Evolutionary conservation across 306 rosid species (phyloP).

Genomic region (Malus fusca): DNA sequence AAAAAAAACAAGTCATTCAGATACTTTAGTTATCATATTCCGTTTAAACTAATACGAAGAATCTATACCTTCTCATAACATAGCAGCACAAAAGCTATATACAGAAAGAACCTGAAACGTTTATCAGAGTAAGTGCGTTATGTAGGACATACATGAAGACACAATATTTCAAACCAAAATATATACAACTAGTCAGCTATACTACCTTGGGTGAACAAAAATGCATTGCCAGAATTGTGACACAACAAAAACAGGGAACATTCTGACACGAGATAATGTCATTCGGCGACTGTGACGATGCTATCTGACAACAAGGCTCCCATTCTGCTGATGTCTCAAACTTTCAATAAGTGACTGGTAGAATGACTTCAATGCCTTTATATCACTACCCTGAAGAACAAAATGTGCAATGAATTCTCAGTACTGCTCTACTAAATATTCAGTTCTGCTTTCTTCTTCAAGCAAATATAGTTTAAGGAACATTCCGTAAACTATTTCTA

Average conservation of each 20-base stretch:
- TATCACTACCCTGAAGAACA: conserved; percentile 61
- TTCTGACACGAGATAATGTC: conserved; percentile 11
- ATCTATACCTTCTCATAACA: conserved; percentile 36
- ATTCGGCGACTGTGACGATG: conserved; percentile 30
- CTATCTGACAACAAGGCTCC: conserved; percentile 87
- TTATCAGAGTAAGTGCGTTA: conserved; percentile 10
- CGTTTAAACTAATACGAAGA: neutral
- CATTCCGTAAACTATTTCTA: neutral
- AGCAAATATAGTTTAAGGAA: neutral
- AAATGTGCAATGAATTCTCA: conserved; percentile 13
- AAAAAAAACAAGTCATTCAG: conserved; percentile 11
- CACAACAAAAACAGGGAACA: conserved; percentile 18
- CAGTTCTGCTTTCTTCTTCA: neutral
- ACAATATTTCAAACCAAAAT: neutral
- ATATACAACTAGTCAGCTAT: conserved; percentile 1
- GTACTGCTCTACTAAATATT: neutral
- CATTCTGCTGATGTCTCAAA: conserved; percentile 75
- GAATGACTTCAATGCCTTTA: conserved; percentile 73
- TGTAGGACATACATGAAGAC: neutral
- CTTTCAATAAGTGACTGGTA: conserved; percentile 73
- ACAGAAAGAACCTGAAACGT: conserved; percentile 57
- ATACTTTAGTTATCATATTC: conserved; percentile 12
- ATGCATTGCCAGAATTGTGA: conserved; percentile 21
- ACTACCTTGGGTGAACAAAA: conserved; percentile 51
- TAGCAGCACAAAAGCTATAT: conserved; percentile 47